Evolutionary conservation across 768 basidiomycete species (phyloP), one percentile per base, ranked within the genome.

Genomic region (Stropharia rugosoannulata): DNA sequence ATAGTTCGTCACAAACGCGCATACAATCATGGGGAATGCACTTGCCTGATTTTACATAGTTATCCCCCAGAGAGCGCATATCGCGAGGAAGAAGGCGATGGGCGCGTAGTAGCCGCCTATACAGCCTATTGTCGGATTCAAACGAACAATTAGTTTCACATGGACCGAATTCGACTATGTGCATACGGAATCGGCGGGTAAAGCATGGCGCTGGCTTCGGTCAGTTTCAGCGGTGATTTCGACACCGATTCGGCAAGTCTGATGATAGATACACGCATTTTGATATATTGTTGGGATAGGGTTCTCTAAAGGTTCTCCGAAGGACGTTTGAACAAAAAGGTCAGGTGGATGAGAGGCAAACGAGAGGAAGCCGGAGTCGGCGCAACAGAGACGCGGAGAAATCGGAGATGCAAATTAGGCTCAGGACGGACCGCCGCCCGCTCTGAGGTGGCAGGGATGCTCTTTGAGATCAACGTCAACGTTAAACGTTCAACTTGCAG

Each of bases 181-280:
- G 76, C 86, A 55, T 68, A 93, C 92, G 92, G 91, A 61, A 89
- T 77, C 37, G 93, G 91, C n/a, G 91, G 92, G 32, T 91, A 80
- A 19, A 95, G 76, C 15, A 86, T 75, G 11, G 84, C 79, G 53
- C 85, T 87, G 1, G 87, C 80, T 66, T 85, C 82, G 16, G 70
- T 73, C 3, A 90, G 68, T 45, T 83, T 84, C 52, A 90, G 62
- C 36, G 85, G 82, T 22, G 75, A 75, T n/a, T 76, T 70, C 1
- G 84, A 75, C 0, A 85, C 70, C 13, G 84, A 86, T 59, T 81
- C 75, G 1, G 88, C 88, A 12, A 83, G 71, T 45, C 78, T 70
- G 36, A 73, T 43, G 5, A 78, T 38, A 38, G 80, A 73, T 9
- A 68, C 54, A 29, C 72, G 77, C 76, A 85, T 80, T 19, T 39